Conservation (phyloP, 2,329 filamentous ascomycete genomes). For the Colletotrichum sublineola region DNA sequence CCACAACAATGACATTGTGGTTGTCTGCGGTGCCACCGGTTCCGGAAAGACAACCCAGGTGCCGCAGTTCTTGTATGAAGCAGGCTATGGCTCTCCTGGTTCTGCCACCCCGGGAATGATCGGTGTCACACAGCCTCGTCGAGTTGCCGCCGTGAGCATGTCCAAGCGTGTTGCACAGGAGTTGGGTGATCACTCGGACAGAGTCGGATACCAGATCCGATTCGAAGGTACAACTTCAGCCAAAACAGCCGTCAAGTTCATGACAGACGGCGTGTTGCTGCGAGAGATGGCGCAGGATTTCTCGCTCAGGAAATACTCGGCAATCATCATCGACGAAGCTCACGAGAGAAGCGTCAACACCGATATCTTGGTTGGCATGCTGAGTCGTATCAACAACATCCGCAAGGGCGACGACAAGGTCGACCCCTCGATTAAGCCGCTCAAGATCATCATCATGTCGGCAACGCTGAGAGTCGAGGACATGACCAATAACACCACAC, state of each 20-base stretch:
- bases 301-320: constrained; percentile 88
- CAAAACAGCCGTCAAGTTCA: constrained; percentile 95
- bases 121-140: constrained; percentile 92
- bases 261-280: constrained; percentile 97
- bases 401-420: constrained; percentile 81
- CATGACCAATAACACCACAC: constrained; percentile 83
- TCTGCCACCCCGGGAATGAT: constrained; percentile 92
- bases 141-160: constrained; percentile 97
- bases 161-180: constrained; percentile 91
- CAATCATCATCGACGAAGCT: constrained; percentile 94
- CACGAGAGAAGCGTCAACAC: constrained; percentile 98
- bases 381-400: constrained; percentile 90
- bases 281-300: constrained; percentile 94
- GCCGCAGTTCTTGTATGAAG: constrained; percentile 95
- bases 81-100: constrained; percentile 84
- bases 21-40: constrained; percentile 94
- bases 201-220: constrained; percentile 93
- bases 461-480: constrained; percentile 93
- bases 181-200: constrained; percentile 80
- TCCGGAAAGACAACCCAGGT: constrained; percentile 98
- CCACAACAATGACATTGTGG: constrained; percentile 88
- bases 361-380: constrained; percentile 97
- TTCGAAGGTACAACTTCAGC: constrained; percentile 87
- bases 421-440: constrained; percentile 77
- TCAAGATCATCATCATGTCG: constrained; percentile 98